These are phyloP conservation scores for Kwoniella bestiolae DNA, from an alignment of 768 basidiomycete species.

Conservation along the genomic window DNA sequence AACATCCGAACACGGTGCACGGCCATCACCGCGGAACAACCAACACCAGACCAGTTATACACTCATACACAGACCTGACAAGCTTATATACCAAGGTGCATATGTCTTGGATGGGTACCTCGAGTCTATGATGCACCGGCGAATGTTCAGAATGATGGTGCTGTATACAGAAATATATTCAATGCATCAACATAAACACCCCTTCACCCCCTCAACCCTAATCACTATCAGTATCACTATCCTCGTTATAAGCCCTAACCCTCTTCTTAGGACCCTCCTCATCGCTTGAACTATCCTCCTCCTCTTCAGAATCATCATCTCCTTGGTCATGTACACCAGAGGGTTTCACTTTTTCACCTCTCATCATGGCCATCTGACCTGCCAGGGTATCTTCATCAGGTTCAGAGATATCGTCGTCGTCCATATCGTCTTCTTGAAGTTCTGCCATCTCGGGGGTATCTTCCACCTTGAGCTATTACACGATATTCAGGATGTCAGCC, in stretches of 20 bases:
- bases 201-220: constrained; percentile 10
- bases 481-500: too few relatives aligned
- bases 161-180: neutral
- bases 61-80: too few relatives aligned
- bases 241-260: constrained; percentile 45
- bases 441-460: constrained; percentile 66
- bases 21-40: neutral
- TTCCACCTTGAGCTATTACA: constrained; percentile 76
- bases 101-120: too few relatives aligned
- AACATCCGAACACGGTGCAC: neutral
- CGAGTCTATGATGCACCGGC: too few relatives aligned
- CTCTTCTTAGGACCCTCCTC: constrained; percentile 46
- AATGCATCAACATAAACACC: neutral
- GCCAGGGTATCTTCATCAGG: constrained; percentile 96
- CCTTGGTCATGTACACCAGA: constrained; percentile 65
- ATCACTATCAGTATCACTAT: constrained; percentile 47
- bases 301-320: constrained; percentile 65
- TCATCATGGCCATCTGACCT: constrained; percentile 97
- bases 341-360: constrained; percentile 82
- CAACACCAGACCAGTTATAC: too few relatives aligned
- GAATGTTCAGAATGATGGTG: neutral
- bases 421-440: constrained; percentile 61
- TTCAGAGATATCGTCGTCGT: constrained; percentile 95
- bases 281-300: constrained; percentile 58
- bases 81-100: too few relatives aligned